These are phyloP conservation scores for Globisporangium lucens DNA, from an alignment of 352 stramenopile species.

Conservation along the genomic window DNA sequence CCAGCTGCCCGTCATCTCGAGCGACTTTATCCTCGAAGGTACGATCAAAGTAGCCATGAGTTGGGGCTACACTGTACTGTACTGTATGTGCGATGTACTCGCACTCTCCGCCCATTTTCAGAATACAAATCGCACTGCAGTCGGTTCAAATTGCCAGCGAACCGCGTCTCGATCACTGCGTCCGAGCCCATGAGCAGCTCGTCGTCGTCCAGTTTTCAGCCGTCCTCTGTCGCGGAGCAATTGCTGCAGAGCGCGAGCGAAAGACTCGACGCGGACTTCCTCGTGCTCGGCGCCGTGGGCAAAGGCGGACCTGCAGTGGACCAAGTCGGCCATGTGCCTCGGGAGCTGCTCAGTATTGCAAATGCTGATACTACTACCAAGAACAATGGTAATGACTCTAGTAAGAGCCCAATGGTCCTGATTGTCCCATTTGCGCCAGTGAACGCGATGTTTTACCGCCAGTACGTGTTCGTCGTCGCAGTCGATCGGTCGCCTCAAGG, in stretches of 20 bases:
- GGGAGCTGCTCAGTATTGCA: conserved; percentile 32
- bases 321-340: conserved; percentile 55
- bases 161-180: conserved; percentile 31
- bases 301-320: conserved; percentile 57
- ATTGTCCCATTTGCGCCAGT: conserved; percentile 50
- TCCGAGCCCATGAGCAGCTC: conserved; percentile 21
- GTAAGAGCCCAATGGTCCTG: conserved; percentile 16
- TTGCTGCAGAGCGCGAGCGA: conserved; percentile 28
- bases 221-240: conserved; percentile 24
- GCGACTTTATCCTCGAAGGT: conserved; percentile 59
- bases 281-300: conserved; percentile 54
- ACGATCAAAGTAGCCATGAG: not conserved
- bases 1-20: conserved; percentile 56
- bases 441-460: conserved; percentile 34
- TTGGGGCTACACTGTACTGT: not conserved
- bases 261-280: conserved; percentile 28
- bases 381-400: conserved; percentile 21
- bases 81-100: not conserved
- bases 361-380: not conserved
- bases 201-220: not conserved
- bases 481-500: conserved; percentile 34
- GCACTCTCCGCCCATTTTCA: conserved; percentile 7
- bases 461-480: conserved; percentile 55
- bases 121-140: conserved; percentile 53
- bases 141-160: conserved; percentile 36